Evolutionary conservation across 2,329 filamentous ascomycete genomes (phyloP).

Genomic region (Colletotrichum cordylinicola): DNA sequence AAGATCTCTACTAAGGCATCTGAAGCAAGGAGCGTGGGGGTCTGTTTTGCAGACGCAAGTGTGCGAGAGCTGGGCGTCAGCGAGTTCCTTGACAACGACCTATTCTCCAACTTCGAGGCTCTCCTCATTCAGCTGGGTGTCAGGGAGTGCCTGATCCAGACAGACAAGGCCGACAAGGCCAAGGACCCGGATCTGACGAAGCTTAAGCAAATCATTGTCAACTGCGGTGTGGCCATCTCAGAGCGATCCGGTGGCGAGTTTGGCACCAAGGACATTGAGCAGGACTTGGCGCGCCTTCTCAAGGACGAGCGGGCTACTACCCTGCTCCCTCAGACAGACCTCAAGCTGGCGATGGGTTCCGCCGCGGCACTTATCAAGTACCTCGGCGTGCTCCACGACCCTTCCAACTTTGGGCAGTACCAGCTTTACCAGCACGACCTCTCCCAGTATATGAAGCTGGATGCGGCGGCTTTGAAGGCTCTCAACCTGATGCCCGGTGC

Average conservation of each 20-base stretch:
- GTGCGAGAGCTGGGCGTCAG: conserved; percentile 94
- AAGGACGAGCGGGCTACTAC: conserved; percentile 83
- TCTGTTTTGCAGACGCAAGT: conserved; percentile 97
- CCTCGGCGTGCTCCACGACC: conserved; percentile 85
- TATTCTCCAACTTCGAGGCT: conserved; percentile 97
- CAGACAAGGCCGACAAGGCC: conserved; percentile 79
- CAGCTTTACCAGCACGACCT: conserved; percentile 97
- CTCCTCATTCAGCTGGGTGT: conserved; percentile 95
- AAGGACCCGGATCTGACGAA: conserved; percentile 91
- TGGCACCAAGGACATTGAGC: conserved; percentile 89
- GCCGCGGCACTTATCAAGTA: conserved; percentile 95
- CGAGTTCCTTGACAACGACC: conserved; percentile 98
- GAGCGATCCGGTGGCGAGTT: conserved; percentile 82
- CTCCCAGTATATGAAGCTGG: conserved; percentile 97
- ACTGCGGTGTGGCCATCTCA: conserved; percentile 87
- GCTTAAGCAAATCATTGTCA: conserved; percentile 86
- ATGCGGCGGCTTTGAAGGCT: conserved; percentile 91
- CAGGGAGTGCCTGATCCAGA: conserved; percentile 88
- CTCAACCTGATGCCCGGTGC: conserved; percentile 97
- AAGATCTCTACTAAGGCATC: conserved; percentile 89
- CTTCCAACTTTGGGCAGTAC: conserved; percentile 96
- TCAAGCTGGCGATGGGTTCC: conserved; percentile 95
- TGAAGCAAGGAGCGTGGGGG: conserved; percentile 86
- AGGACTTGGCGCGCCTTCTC: conserved; percentile 86
- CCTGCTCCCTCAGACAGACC: conserved; percentile 84